Percentiles rank a stretch among this genome's conserved stretches.
These are phyloP conservation scores for Beauveria rudraprayagi DNA, from an alignment of 2,329 filamentous ascomycete genomes.

Conservation along the genomic window DNA sequence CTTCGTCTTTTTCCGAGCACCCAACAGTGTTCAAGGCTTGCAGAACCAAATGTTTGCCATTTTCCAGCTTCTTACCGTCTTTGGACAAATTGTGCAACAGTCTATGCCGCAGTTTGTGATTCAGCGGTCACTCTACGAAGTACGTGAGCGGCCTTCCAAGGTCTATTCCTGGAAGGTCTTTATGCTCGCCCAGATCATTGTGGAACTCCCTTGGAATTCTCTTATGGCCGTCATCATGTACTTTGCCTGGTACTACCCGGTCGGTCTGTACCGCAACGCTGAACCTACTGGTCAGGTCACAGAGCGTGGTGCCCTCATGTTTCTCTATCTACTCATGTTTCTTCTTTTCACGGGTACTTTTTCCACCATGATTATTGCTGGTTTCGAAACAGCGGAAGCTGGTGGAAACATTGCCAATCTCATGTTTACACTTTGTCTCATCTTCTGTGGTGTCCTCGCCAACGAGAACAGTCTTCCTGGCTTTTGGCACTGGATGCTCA, in stretches of 20 bases:
- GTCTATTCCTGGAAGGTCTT: constrained; percentile 82
- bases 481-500: constrained; percentile 72
- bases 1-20: constrained; percentile 68
- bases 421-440: constrained; percentile 62
- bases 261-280: constrained; percentile 68
- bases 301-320: constrained; percentile 70
- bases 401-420: constrained; percentile 70
- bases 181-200: constrained; percentile 73
- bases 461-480: constrained; percentile 53
- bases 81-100: constrained; percentile 70
- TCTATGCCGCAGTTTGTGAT: constrained; percentile 82
- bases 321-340: constrained; percentile 68
- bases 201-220: constrained; percentile 79
- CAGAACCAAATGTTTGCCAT: constrained; percentile 83
- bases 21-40: constrained; percentile 65
- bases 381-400: constrained; percentile 65
- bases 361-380: constrained; percentile 67
- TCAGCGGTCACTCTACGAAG: constrained; percentile 75
- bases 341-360: constrained; percentile 77
- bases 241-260: constrained; percentile 78
- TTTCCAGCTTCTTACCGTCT: constrained; percentile 77
- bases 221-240: constrained; percentile 70
- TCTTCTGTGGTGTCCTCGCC: constrained; percentile 71
- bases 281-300: constrained; percentile 48
- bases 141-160: constrained; percentile 75